Evolutionary conservation across 768 basidiomycete genomes (phyloP).

Genomic region (Boletales sp.): DNA sequence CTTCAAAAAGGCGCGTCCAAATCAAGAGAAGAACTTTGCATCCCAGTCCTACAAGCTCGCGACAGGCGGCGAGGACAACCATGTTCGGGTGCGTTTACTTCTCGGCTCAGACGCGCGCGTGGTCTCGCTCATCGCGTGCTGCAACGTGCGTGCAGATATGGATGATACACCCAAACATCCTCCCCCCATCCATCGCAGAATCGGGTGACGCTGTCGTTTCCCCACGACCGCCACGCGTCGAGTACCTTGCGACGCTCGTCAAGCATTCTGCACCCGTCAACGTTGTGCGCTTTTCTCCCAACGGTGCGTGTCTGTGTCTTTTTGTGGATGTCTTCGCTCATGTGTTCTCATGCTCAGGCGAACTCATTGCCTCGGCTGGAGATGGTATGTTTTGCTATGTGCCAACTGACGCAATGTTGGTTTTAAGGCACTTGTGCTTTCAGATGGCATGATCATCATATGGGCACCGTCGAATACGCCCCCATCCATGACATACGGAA

Average conservation of each 20-base stretch:
- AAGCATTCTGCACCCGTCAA: slow-evolving; percentile 95
- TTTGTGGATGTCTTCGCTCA: slow-evolving; percentile 1
- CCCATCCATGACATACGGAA: slow-evolving; percentile 73
- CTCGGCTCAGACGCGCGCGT: slow-evolving; percentile 8
- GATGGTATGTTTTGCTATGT: slow-evolving; percentile 63
- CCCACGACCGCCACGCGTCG: slow-evolving; percentile 75
- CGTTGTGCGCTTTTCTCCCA: slow-evolving; percentile 93
- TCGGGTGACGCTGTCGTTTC: slow-evolving; percentile 32
- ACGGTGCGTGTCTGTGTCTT: slow-evolving; percentile 51
- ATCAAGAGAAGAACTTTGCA: slow-evolving; percentile 52
- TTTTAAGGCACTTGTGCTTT: not conserved
- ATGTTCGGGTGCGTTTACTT: slow-evolving; percentile 77
- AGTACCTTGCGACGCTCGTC: slow-evolving; percentile 91
- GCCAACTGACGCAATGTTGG: slow-evolving; percentile 1
- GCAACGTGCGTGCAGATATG: slow-evolving; percentile 56
- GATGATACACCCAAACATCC: slow-evolving; percentile 92
- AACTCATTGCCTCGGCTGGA: slow-evolving; percentile 92
- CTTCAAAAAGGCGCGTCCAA: slow-evolving; percentile 76
- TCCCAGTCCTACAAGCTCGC: slow-evolving; percentile 85
- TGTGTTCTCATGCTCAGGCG: slow-evolving; percentile 48
- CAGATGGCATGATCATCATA: slow-evolving; percentile 96
- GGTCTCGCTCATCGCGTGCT: slow-evolving; percentile 5
- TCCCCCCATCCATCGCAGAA: slow-evolving; percentile 55
- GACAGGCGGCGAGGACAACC: slow-evolving; percentile 94
- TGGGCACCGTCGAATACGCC: slow-evolving; percentile 85